Evolutionary conservation across 2,329 filamentous ascomycete genomes (phyloP), one percentile per base, ranked within the genome.

Genomic region (Paecilomyces sp.): DNA sequence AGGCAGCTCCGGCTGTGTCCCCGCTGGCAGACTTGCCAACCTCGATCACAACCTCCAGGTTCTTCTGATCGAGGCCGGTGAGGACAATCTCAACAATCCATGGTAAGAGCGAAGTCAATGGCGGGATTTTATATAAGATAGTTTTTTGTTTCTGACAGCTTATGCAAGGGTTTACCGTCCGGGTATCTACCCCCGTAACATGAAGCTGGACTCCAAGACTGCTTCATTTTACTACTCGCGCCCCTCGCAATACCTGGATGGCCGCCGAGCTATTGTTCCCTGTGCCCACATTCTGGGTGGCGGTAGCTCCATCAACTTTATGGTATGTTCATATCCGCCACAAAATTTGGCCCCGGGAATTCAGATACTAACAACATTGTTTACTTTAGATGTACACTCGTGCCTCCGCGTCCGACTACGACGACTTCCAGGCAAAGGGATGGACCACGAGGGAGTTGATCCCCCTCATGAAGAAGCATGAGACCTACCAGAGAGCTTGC

Each of bases 221-320:
- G 89, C 90, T 34, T 88, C 88, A 0, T 92, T 92, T 75, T 93
- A 92, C 71, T 85, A 92, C 73, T 91, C 88, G 55, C 82, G 86
- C 50, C 88, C 88, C 15, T 90, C 88, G 0, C 84, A 89, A 73
- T 88, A 84, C 80, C 84, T 92, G 28, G 83, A 82, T 65, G 88
- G 88, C 15, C 82, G 88, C 54, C 84, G 85, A 68, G 88, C 88
- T 24, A 82, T 91, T 54, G 88, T 92, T n/a, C 89, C 88, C 0
- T 87, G 84, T 66, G 88, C 88, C 36, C 85, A 91, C 63, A 80
- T 91, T 36, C 78, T 92, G 1, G 88, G 88, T 11, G 88, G 87
- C 25, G 87, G 87, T 9, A 89, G 86, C 1, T 89, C 85, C 7
- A 90, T 91, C 74, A 91, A 91, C 74, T 91, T 91, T 67, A 88